Base-by-base conservation (phyloP, 768 basidiomycete genomes). In the Termitomyces sp. region DNA sequence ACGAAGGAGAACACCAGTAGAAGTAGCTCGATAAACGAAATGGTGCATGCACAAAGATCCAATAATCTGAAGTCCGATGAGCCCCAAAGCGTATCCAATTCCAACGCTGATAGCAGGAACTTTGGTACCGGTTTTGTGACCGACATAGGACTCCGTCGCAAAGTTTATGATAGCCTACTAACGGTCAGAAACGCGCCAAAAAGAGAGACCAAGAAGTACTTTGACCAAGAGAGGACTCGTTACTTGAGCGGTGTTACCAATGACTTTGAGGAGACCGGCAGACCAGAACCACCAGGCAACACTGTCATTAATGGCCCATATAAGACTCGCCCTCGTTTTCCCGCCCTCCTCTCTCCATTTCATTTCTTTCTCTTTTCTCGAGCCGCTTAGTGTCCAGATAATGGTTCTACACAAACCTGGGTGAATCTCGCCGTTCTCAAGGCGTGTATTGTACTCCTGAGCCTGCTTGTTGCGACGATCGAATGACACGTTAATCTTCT, bases 271-370 rank as follows among this genome's bases (percentile, higher is more conserved):
- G 0, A 84, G 32, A 5, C 88, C 92, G 44, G 76, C 83, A 4
- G 78, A 74, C 92, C 92, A 93, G 66, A 92, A 88, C 76, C 80
- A 85, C 82, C 84, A 89, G 49, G 81, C 82, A 58, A 93, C 76
- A 56, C 84, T 85, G 67, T 91, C 89, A 64, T 90, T 91, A 71
- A 92, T 79, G 0, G 90, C 87, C 69, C 77, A 73, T 0, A 80
- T 68, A 10, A 91, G 76, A 62, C 89, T 91, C 4, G 90, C 78
- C 50, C 72, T 77, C 59, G 74, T 79, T 67, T 74, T 83, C 1
- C 91, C 91, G 22, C 82, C 79, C 24, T 73, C 76, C 55, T 84
- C 81, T 61, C 83, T 74, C 87, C 90, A 89, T 53, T 74, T 67
- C 57, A 77, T 81, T 72, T 90, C 86, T 55, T 80, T 80, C 48